Percentiles rank a stretch among this genome's conserved stretches.
These are phyloP conservation scores for Spathaspora boniae DNA, from an alignment of 805 yeast species.

Conservation along the genomic window DNA sequence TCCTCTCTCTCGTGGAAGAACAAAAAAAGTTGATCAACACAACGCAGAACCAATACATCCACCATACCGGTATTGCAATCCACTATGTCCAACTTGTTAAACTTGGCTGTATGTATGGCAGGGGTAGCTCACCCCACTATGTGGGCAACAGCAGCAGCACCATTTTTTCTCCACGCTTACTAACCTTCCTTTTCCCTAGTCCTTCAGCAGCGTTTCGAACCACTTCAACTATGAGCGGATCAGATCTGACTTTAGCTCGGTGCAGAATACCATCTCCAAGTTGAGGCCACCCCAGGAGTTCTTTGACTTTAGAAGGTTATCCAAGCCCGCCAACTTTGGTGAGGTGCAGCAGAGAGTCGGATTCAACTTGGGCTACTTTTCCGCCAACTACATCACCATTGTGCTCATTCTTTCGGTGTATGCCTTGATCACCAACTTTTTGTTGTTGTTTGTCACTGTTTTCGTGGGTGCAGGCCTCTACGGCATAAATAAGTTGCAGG, in stretches of 20 bases:
- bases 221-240: constrained; percentile 42
- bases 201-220: constrained; percentile 22
- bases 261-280: constrained; percentile 65
- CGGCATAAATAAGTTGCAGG: constrained; percentile 76
- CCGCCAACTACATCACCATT: constrained; percentile 78
- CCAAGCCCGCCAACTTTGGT: constrained; percentile 85
- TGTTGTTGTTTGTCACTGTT: constrained; percentile 75
- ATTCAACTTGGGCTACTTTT: constrained; percentile 82
- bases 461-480: constrained; percentile 71
- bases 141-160: no score
- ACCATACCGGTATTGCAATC: neutral
- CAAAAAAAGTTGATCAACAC: constrained; percentile 2
- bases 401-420: constrained; percentile 72
- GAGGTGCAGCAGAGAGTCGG: constrained; percentile 87
- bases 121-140: neutral
- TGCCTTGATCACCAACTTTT: constrained; percentile 80
- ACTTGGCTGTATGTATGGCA: constrained; percentile 11
- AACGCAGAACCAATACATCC: neutral
- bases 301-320: constrained; percentile 82
- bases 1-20: constrained; percentile 1
- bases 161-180: no score
- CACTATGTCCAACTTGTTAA: constrained; percentile 10
- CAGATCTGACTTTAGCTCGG: constrained; percentile 44
- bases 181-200: neutral
- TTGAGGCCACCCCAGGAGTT: constrained; percentile 91